Base-by-base conservation (phyloP, 2,329 filamentous ascomycete genomes). In the Hawksworthiomyces lignivorus region DNA sequence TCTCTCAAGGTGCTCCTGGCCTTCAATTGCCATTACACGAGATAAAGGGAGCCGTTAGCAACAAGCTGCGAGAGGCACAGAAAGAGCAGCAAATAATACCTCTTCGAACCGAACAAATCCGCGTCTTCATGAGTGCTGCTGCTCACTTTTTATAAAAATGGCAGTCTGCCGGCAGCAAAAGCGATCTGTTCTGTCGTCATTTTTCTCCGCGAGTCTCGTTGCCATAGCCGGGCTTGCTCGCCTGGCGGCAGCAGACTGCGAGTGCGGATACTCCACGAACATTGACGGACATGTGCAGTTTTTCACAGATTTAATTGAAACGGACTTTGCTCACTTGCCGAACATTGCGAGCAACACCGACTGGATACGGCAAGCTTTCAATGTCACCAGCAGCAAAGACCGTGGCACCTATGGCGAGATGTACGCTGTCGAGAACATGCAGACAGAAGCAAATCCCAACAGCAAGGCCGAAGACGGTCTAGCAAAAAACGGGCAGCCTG, bases 231-330 rank as follows among this genome's bases (percentile, higher is more conserved):
- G 31, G 46, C 56, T 35, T 34, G 51, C 31, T 44, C 41, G 15
- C 12, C 42, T 46, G 8, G 54, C 51, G 28, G 31, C 49, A 11
- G 70, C 72, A 5, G 67, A 70, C 47, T 89, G 85, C 62, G 75
- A 84, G 52, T 90, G 85, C 56, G 85, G 84, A 39, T 89, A 87
- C 58, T 72, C 72, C 4, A 60, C 80, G 33, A 66, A 64, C 46
- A 60, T 68, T 29, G 60, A 62, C 21, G 50, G 56, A 4, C 44
- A 53, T 7, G 53, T 60, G 35, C 61, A 67, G 30, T 55, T 83
- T 39, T 88, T 84, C 57, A 86, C 81, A 3, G 78, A 88, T 46
- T 56, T 79, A 10, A 60, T 86, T 39, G 84, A 88, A 55, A 81
- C 81, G 17, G 80, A 89, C 61, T 89, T 89, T 55, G 63, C 78